phyloP scores from a whole-genome alignment of 495 filamentous ascomycete genomes.

The Penicillium atrosanguineum region DNA sequence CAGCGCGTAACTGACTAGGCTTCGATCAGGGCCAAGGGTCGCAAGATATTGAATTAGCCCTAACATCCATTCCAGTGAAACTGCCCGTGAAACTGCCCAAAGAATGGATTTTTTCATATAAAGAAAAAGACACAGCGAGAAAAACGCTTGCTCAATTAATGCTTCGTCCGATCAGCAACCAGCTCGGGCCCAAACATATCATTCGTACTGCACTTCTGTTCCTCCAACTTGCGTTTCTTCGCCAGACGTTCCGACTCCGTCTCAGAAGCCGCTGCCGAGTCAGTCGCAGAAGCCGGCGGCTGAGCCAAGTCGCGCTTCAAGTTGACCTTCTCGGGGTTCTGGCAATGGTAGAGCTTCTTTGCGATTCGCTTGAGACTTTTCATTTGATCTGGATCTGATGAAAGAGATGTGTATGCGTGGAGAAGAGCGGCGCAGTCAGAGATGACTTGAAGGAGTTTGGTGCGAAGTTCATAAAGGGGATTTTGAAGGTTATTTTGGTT shows the following conservation, averaged over 20 bases:
- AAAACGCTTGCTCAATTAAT: constrained; percentile 3
- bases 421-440: constrained; percentile 38
- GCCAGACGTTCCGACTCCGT: constrained; percentile 44
- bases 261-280: constrained; percentile 28
- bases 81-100: neutral
- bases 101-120: neutral
- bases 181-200: constrained; percentile 45
- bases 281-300: constrained; percentile 16
- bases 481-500: constrained; percentile 16
- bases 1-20: neutral
- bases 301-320: constrained; percentile 40
- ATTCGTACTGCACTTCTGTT: constrained; percentile 17
- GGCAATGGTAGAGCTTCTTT: constrained; percentile 76
- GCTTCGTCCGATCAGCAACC: constrained; percentile 37
- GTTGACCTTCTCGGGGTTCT: constrained; percentile 63
- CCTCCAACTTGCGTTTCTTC: constrained; percentile 44
- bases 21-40: neutral
- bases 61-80: no score
- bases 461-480: constrained; percentile 33
- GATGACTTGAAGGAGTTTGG: constrained; percentile 44
- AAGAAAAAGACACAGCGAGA: neutral
- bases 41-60: neutral
- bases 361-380: constrained; percentile 56
- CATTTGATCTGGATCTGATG: constrained; percentile 44
- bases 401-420: constrained; percentile 38